Percentiles rank a stretch among this genome's conserved stretches.
phyloP scores from a whole-genome alignment of 805 yeast genomes.

The Kluyveromyces aestuarii region DNA sequence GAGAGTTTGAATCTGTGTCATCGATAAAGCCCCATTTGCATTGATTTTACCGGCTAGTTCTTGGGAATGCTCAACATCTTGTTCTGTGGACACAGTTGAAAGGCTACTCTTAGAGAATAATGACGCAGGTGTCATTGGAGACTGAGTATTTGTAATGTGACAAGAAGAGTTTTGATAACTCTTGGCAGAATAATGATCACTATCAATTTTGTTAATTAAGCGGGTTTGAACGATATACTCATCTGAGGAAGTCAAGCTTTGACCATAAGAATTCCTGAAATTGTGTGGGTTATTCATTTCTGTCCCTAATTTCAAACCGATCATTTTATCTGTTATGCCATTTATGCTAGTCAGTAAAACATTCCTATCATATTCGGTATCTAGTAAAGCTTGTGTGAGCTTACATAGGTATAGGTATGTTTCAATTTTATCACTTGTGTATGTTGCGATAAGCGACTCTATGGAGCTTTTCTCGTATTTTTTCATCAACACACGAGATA shows the following conservation, averaged over 20 bases:
- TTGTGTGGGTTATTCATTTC: neutral
- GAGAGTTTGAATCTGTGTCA: too few species aligned
- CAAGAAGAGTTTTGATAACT: neutral
- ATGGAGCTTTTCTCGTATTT: constrained; percentile 11
- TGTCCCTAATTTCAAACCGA: neutral
- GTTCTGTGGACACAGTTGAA: neutral
- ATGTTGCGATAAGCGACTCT: neutral
- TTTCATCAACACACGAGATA: constrained; percentile 13
- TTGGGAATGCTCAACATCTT: neutral
- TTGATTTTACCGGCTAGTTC: neutral
- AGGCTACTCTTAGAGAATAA: constrained; percentile 1
- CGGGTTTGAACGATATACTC: neutral
- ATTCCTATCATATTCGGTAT: neutral
- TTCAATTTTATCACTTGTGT: constrained; percentile 8
- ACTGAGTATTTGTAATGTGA: neutral
- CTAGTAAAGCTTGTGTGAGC: constrained; percentile 5
- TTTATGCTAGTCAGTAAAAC: neutral
- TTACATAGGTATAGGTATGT: constrained; percentile 13
- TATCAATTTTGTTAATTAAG: neutral
- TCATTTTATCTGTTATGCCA: neutral
- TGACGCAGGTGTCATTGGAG: constrained; percentile 2
- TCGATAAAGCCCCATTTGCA: too few species aligned
- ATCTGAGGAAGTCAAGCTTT: neutral
- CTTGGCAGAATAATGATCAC: neutral
- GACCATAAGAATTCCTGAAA: neutral